Evolutionary conservation across 73 alveolate genomes (phyloP).

Genomic region (Paramecium caudatum): DNA sequence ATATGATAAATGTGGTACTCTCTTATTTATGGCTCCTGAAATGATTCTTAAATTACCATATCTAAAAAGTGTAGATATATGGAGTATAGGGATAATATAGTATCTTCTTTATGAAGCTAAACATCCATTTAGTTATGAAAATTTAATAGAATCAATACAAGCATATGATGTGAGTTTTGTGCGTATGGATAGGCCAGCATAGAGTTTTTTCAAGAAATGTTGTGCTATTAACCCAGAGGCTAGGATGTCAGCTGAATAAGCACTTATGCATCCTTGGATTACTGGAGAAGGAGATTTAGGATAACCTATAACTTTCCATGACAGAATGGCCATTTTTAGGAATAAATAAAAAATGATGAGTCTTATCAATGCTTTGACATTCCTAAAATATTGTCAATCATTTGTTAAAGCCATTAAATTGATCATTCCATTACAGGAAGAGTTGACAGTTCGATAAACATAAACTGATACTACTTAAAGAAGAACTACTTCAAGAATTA

Average conservation of each 20-base stretch:
- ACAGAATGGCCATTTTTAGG: constrained; percentile 22
- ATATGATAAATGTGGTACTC: constrained; percentile 67
- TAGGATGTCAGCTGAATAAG: constrained; percentile 61
- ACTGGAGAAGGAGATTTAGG: constrained; percentile 58
- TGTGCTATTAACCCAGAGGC: constrained; percentile 8
- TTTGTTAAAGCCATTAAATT: constrained; percentile 30
- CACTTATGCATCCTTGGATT: constrained; percentile 65
- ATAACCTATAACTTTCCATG: constrained; percentile 37
- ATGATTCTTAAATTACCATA: constrained; percentile 54
- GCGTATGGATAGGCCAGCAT: constrained; percentile 46
- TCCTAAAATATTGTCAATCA: constrained; percentile 1
- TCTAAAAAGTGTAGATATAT: constrained; percentile 31
- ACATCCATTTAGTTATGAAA: constrained; percentile 40
- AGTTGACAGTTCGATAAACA: too few relatives aligned
- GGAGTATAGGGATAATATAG: constrained; percentile 53
- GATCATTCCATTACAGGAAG: background rate
- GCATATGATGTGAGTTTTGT: background rate
- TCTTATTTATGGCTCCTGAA: constrained; percentile 62
- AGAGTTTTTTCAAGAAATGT: constrained; percentile 39
- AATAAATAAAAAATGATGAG: constrained; percentile 7
- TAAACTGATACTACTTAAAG: too few relatives aligned
- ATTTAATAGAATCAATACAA: background rate
- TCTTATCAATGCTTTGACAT: constrained; percentile 11
- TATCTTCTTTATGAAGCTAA: background rate
- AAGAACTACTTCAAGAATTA: constrained; percentile 7